Conservation (phyloP, 2,329 filamentous ascomycete genomes). For the Xylaria hypoxylon region DNA sequence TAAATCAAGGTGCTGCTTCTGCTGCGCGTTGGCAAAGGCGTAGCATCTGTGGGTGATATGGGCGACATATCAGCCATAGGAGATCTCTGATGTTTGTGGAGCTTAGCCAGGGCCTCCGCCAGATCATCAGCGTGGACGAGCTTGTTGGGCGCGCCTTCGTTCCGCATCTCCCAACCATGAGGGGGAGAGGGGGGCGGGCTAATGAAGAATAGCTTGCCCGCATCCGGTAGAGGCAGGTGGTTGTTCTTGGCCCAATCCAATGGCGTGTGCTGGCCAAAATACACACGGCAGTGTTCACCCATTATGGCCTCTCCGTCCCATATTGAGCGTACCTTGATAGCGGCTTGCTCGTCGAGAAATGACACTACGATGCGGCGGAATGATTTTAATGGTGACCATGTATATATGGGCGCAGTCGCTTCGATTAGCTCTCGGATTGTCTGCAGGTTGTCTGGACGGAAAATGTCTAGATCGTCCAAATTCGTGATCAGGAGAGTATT, state of each 20-base stretch:
- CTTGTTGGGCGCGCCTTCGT: constrained; percentile 78
- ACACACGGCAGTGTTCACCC: constrained; percentile 75
- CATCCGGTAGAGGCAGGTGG: constrained; percentile 74
- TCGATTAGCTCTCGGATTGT: constrained; percentile 78
- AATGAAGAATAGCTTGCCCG: constrained; percentile 79
- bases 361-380: constrained; percentile 85
- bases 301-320: constrained; percentile 81
- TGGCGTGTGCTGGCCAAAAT: constrained; percentile 73
- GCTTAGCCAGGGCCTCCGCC: constrained; percentile 72
- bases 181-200: constrained; percentile 75
- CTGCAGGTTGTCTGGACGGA: constrained; percentile 78
- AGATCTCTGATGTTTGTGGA: constrained; percentile 60
- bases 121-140: constrained; percentile 76
- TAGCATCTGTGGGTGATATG: constrained; percentile 56
- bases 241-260: constrained; percentile 62
- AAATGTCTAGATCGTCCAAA: constrained; percentile 78
- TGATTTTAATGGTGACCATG: constrained; percentile 83
- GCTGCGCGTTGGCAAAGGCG: constrained; percentile 59
- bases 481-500: constrained; percentile 90
- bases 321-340: constrained; percentile 75
- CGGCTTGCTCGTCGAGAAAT: constrained; percentile 77
- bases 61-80: constrained; percentile 47
- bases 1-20: constrained; percentile 75
- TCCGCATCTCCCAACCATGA: constrained; percentile 74
- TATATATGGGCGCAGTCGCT: constrained; percentile 76